Percentiles rank a stretch among this genome's conserved stretches.
Conservation (phyloP, 1,284 basidiomycete genomes). For the Meripilus lineatus region DNA sequence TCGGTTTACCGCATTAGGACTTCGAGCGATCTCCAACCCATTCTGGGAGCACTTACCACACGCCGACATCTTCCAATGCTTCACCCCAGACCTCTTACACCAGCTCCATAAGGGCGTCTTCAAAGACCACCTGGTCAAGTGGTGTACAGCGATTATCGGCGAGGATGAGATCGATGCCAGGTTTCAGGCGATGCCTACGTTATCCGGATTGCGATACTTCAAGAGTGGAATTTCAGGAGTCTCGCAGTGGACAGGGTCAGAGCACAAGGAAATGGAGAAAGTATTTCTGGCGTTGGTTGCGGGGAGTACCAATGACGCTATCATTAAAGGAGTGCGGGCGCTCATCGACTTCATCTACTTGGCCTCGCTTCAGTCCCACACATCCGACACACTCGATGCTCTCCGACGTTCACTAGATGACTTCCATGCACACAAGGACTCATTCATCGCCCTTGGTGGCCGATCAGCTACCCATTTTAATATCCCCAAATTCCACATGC, state of each 20-base stretch:
- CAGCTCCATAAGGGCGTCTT: constrained; percentile 28
- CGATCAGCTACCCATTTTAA: constrained; percentile 23
- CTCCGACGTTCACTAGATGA: constrained; percentile 11
- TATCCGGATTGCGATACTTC: constrained; percentile 17
- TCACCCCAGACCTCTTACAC: constrained; percentile 24
- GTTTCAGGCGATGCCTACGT: constrained; percentile 13
- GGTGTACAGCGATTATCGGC: constrained; percentile 15
- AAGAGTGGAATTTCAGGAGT: constrained; percentile 21
- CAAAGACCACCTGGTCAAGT: constrained; percentile 26
- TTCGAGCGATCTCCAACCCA: constrained; percentile 9
- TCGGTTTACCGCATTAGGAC: constrained; percentile 3
- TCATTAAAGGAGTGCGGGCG: constrained; percentile 13
- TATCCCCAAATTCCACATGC: constrained; percentile 26
- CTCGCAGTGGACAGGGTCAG: constrained; percentile 25
- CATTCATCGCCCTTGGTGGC: constrained; percentile 16
- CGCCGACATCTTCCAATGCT: constrained; percentile 17
- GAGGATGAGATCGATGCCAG: constrained; percentile 21
- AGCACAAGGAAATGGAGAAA: constrained; percentile 25
- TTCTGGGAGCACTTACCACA: constrained; percentile 23
- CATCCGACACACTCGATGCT: constrained; percentile 8
- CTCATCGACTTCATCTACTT: constrained; percentile 28
- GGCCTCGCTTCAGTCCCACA: constrained; percentile 8
- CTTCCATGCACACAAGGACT: constrained; percentile 22
- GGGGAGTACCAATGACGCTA: constrained; percentile 8
- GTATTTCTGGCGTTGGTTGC: constrained; percentile 20